Evolutionary conservation across 106 monocot genomes (phyloP), one percentile per base, ranked within the genome.

Genomic region (Dioscorea alata): DNA sequence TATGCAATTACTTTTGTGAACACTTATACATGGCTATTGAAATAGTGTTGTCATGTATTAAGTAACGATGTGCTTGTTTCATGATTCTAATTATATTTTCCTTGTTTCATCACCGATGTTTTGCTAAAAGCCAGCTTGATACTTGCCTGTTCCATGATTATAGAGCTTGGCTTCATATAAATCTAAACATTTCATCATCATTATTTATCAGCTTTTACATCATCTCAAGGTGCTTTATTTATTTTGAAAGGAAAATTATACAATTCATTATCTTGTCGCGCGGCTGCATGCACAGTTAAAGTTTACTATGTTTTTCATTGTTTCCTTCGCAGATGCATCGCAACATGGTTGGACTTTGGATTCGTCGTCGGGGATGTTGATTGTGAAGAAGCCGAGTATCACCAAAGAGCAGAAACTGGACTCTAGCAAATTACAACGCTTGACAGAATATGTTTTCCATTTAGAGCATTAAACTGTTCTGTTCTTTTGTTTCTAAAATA

Each of bases 361-460:
- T 85, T 65, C 60, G 21, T 35, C 80, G 50, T 76, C 89, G 8
- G 61, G 72, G 64, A 92, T 92, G 89, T 77, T 97, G 53, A 82
- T 75, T 2, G 83, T 92, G 28, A 76, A 61, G 72, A 89, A 78
- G 62, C 82, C 81, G 35, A 79, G 67, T 65, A 50, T 63, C 15
- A 19, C 73, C 33, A 61, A 62, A 0, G 76, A 97, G 19, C 92
- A 89, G 74, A 97, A 92, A 68, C 56, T 92, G 28, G 92, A 97
- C 33, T 57, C 87, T 15, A 74, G 80, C 77, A 92, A 85, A 71
- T 66, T 97, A 18, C 97, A 97, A 62, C 89, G 97, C 8, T 64
- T 97, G 13, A 92, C 92, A n/a, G 92, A 97, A 79, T 97, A 79
- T 63, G 97, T 97, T 60, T 97, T 92, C 76, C 97, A 97, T 69